These are phyloP conservation scores for Penicillium freii DNA, from an alignment of 2,329 filamentous ascomycete genomes.

Conservation along the genomic window DNA sequence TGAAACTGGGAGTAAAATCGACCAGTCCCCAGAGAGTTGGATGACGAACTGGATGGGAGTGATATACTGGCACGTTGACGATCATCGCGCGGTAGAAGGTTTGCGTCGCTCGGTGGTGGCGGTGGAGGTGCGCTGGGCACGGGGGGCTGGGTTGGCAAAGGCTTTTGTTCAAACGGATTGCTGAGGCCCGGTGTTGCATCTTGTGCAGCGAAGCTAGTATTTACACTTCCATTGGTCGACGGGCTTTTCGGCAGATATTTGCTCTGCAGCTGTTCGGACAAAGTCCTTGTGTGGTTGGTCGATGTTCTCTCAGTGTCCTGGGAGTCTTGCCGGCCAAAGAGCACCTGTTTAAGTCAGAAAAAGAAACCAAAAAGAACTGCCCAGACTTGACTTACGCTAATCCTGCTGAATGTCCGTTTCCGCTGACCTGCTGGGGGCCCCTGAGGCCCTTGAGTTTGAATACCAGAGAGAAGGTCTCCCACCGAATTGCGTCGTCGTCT, in stretches of 20 bases:
- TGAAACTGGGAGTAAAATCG: slow-evolving; percentile 21
- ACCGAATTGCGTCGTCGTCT: slow-evolving; percentile 29
- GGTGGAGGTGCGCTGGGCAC: not conserved
- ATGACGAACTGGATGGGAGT: slow-evolving; percentile 3
- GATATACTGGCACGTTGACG: slow-evolving; percentile 12
- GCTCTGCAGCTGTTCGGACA: not conserved
- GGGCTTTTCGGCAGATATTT: slow-evolving; percentile 8
- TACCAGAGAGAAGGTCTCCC: slow-evolving; percentile 19
- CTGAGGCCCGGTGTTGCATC: not conserved
- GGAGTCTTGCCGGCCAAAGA: slow-evolving; percentile 18
- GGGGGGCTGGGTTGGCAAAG: not conserved
- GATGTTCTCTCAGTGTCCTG: slow-evolving; percentile 1
- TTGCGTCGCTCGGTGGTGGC: not conserved
- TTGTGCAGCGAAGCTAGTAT: not conserved
- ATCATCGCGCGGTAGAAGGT: not conserved
- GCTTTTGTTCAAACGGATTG: not conserved
- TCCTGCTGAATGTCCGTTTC: slow-evolving; percentile 19
- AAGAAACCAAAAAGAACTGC: not conserved
- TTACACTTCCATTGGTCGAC: not conserved
- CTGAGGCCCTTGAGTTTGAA: slow-evolving; percentile 8
- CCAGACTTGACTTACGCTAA: slow-evolving; percentile 17
- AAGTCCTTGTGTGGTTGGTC: not conserved
- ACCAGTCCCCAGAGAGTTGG: slow-evolving; percentile 3
- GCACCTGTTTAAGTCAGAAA: slow-evolving; percentile 15
- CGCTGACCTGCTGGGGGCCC: slow-evolving; percentile 7